Evolutionary conservation across 495 filamentous ascomycete species (phyloP), one percentile per base, ranked within the genome.

Genomic region (Rostrohypoxylon terebratum): DNA sequence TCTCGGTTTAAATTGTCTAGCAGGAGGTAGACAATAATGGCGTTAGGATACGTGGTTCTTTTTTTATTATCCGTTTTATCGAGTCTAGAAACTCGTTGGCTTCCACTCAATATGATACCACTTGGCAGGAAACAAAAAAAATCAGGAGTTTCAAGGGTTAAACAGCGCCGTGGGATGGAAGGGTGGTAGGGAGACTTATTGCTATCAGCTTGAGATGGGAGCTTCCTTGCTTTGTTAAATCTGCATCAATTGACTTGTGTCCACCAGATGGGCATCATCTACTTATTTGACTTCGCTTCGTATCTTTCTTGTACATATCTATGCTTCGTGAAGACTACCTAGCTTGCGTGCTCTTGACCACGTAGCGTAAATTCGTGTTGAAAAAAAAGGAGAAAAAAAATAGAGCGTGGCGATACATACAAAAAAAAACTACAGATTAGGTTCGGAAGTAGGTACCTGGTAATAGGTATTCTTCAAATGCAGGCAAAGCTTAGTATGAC

Each of bases 41-140:
- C 38, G 57, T 66, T 42, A 59, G 66, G 48, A 65, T 51, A 40
- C 23, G 54, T 16, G 44, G 18, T n/a, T 42, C n/a, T 60, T 58
- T 63, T 28, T 55, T 38, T 40, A 55, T 38, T 63, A 50, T 59
- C 64, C 31, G 20, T 59, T 58, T 58, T 42, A 57, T 38, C 51
- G 10, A 48, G 70, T 61, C 55, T 28, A 28, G 28, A 6, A 65
- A 36, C 36, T 50, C 40, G 14, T 68, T 47, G 53, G 45, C 60
- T 64, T 63, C 61, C 48, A 53, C 48, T 48, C 51, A 74, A 67
- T 36, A 71, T 74, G 72, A 74, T 74, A 74, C 72, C 72, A 74
- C 67, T 69, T 69, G 65, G 44, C 57, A 63, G 63, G 67, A 64
- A 54, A 63, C 60, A 68, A 63, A 33, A 33, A 58, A 48, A 61